phyloP scores from a whole-genome alignment of 805 yeast genomes.

The Torulaspora indica region DNA sequence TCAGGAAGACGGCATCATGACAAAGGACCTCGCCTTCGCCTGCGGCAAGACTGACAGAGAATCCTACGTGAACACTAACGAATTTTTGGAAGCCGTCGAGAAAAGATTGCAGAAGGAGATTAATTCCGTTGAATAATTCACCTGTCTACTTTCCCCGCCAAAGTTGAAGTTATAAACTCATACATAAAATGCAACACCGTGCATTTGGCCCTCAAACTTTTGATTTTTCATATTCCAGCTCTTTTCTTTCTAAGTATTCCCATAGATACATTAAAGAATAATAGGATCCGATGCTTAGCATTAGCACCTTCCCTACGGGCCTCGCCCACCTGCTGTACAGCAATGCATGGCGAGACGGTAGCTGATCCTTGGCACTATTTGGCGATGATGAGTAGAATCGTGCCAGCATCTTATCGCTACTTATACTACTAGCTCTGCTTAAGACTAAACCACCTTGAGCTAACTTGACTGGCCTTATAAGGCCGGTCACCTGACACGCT shows the following conservation, averaged over 20 bases:
- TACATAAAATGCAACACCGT: background rate
- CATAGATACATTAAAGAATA: constrained; percentile 44
- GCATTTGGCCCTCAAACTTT: background rate
- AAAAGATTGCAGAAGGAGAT: constrained; percentile 43
- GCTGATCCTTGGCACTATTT: background rate
- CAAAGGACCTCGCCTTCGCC: constrained; percentile 75
- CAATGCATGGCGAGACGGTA: constrained; percentile 21
- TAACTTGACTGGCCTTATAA: background rate
- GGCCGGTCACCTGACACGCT: background rate
- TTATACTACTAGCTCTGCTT: too few relatives aligned
- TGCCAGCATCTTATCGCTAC: background rate
- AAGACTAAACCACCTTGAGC: background rate
- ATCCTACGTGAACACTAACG: constrained; percentile 67
- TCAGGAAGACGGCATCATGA: constrained; percentile 69
- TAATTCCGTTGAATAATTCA: constrained; percentile 25
- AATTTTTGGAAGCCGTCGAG: constrained; percentile 74
- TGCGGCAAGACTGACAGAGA: constrained; percentile 57
- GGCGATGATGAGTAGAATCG: constrained; percentile 7
- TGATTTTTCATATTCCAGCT: constrained; percentile 11
- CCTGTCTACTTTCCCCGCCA: background rate
- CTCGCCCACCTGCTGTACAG: constrained; percentile 46
- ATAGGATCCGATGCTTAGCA: constrained; percentile 44
- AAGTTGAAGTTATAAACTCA: background rate
- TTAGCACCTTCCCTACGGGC: constrained; percentile 45
- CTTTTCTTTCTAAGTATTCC: constrained; percentile 40